A percentile compares a stretch with the other conserved stretches of the same genome.
Conservation (phyloP, 1,139 yeast genomes). For the Arxiozyma heterogenica region DNA sequence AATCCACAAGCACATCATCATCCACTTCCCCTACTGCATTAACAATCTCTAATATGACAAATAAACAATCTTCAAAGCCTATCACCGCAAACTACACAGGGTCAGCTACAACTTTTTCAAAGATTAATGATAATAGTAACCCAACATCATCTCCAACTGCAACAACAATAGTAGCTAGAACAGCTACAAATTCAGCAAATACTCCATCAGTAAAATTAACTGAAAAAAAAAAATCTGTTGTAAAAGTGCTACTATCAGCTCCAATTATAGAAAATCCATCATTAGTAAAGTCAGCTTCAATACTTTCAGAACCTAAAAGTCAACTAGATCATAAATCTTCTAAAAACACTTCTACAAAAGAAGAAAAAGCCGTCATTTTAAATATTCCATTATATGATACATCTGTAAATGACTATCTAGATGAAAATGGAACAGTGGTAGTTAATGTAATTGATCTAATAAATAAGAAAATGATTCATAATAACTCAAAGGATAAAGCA, state of each 20-base stretch:
- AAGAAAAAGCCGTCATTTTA: slow-evolving; percentile 21
- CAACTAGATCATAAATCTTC: not conserved
- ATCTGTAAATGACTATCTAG: slow-evolving; percentile 36
- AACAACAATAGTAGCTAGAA: slow-evolving; percentile 7
- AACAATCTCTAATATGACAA: not conserved
- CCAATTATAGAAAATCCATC: slow-evolving; percentile 28
- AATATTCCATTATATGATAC: slow-evolving; percentile 46
- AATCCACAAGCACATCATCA: not conserved
- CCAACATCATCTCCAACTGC: not conserved
- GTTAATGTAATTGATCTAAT: slow-evolving; percentile 72
- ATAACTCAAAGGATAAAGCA: slow-evolving; percentile 49
- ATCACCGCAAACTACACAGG: not conserved
- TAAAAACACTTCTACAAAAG: slow-evolving; percentile 21
- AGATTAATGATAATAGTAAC: not conserved
- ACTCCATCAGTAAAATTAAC: slow-evolving; percentile 12
- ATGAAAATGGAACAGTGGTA: slow-evolving; percentile 63
- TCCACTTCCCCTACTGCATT: not conserved
- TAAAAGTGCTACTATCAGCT: slow-evolving; percentile 20
- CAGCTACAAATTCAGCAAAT: slow-evolving; percentile 6
- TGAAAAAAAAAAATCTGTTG: slow-evolving; percentile 16
- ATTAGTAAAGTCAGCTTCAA: slow-evolving; percentile 19
- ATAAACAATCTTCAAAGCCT: not conserved
- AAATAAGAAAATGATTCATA: slow-evolving; percentile 44
- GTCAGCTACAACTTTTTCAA: not conserved
- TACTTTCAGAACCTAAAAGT: not conserved